Percentiles rank a stretch among this genome's conserved stretches.
Evolutionary conservation across 2,329 filamentous ascomycete species (phyloP).

Genomic region (Trichophyton mentagrophytes): DNA sequence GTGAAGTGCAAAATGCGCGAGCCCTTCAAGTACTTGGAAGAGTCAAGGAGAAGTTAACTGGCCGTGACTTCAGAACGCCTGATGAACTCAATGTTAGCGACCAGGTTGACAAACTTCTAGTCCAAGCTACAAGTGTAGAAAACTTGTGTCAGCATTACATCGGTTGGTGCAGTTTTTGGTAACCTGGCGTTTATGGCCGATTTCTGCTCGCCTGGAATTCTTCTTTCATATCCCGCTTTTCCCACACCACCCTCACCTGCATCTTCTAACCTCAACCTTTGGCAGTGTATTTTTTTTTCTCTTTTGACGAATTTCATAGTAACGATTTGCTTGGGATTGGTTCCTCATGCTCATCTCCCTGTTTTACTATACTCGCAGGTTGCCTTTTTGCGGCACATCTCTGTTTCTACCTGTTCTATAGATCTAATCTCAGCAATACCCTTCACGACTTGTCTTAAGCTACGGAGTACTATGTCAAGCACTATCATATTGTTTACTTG

Average conservation of each 20-base stretch:
- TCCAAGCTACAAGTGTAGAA: conserved; percentile 91
- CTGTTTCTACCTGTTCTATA: neutral
- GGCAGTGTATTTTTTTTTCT: neutral
- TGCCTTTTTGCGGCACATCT: too few relatives aligned
- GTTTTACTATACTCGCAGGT: neutral
- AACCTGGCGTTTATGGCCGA: conserved; percentile 1
- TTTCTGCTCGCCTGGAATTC: neutral
- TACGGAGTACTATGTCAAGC: neutral
- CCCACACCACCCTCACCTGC: neutral
- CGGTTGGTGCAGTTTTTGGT: conserved; percentile 99
- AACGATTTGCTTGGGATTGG: conserved; percentile 2
- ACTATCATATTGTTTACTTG: neutral
- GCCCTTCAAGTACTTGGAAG: conserved; percentile 83
- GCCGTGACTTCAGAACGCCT: conserved; percentile 74
- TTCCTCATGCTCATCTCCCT: neutral
- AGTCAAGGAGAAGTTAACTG: conserved; percentile 91
- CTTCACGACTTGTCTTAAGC: neutral
- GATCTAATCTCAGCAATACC: conserved; percentile 2
- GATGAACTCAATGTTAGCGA: conserved; percentile 74
- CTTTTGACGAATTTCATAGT: conserved; percentile 3
- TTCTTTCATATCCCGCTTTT: neutral
- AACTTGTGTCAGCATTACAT: conserved; percentile 98
- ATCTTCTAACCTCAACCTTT: neutral
- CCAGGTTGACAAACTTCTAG: conserved; percentile 89
- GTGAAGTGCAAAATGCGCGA: conserved; percentile 81